Percentiles rank a stretch among this genome's conserved stretches.
phyloP scores from a whole-genome alignment of 2,329 filamentous ascomycete species.

The Ceratocystis smalleyi region DNA sequence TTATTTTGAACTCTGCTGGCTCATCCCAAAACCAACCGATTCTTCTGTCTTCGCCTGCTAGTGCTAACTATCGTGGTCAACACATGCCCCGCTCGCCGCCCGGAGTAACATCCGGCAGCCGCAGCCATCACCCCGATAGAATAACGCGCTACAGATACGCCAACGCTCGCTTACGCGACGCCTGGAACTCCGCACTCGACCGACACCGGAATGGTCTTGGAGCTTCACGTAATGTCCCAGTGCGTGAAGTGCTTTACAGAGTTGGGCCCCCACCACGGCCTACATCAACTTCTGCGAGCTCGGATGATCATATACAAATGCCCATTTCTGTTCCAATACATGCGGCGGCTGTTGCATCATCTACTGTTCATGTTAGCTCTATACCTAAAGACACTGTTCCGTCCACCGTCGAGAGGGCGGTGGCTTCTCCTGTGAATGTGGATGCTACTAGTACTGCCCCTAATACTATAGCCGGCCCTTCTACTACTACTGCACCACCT shows the following conservation, averaged over 20 bases:
- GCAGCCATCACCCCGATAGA: not conserved
- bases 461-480: not conserved
- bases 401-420: not conserved
- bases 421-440: not conserved
- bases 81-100: not conserved
- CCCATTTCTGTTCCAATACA: not conserved
- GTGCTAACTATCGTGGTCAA: not conserved
- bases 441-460: conserved; percentile 4
- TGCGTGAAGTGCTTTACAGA: conserved; percentile 1
- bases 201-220: not conserved
- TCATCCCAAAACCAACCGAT: not conserved
- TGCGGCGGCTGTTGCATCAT: not conserved
- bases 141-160: conserved; percentile 1
- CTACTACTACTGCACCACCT: not conserved
- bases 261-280: not conserved
- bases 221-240: not conserved
- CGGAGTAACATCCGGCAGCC: not conserved
- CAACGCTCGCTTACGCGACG: not conserved
- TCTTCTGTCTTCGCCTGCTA: not conserved
- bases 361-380: not conserved
- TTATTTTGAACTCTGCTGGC: not conserved
- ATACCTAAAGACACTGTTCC: not conserved
- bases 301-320: not conserved
- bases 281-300: not conserved
- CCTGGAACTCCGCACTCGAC: conserved; percentile 6